These are phyloP conservation scores for Eimeria zaria DNA, from an alignment of 169 alveolate genomes.

Conservation along the genomic window DNA sequence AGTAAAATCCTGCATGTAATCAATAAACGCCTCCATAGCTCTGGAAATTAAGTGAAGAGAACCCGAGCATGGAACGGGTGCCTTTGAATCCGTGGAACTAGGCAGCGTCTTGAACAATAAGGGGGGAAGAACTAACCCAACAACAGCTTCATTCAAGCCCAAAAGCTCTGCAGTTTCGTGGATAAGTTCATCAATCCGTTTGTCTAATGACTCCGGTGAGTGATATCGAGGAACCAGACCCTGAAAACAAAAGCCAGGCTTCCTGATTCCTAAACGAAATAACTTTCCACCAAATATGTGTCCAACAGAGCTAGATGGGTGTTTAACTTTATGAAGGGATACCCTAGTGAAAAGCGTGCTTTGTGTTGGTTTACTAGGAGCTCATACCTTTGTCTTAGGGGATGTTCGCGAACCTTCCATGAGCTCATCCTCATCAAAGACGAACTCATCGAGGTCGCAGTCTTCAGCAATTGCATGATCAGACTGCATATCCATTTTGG, in stretches of 20 bases:
- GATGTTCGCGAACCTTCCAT: neutral
- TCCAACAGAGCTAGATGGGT: neutral
- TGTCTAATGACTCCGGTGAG: constrained; percentile 56
- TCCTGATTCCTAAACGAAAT: neutral
- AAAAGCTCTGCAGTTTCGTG: constrained; percentile 54
- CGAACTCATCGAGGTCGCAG: constrained; percentile 55
- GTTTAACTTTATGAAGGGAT: neutral
- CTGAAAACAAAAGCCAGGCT: constrained; percentile 4
- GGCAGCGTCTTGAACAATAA: neutral
- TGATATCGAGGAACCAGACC: constrained; percentile 48
- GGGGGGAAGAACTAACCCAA: constrained; percentile 8
- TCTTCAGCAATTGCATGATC: constrained; percentile 31
- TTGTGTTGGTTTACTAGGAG: neutral
- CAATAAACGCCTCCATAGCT: neutral
- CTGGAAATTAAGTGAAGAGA: neutral
- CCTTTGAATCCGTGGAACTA: neutral
- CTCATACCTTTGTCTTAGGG: constrained; percentile 56
- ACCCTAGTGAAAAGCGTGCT: neutral
- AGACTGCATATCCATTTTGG: constrained; percentile 11
- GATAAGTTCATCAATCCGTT: constrained; percentile 32
- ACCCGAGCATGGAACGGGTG: neutral
- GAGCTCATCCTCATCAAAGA: constrained; percentile 48
- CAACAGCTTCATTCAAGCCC: constrained; percentile 62
- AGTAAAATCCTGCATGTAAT: constrained; percentile 43
- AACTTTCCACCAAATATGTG: neutral